Evolutionary conservation across 2,329 filamentous ascomycete species (phyloP).

Genomic region (Chaetomiaceae sp.): DNA sequence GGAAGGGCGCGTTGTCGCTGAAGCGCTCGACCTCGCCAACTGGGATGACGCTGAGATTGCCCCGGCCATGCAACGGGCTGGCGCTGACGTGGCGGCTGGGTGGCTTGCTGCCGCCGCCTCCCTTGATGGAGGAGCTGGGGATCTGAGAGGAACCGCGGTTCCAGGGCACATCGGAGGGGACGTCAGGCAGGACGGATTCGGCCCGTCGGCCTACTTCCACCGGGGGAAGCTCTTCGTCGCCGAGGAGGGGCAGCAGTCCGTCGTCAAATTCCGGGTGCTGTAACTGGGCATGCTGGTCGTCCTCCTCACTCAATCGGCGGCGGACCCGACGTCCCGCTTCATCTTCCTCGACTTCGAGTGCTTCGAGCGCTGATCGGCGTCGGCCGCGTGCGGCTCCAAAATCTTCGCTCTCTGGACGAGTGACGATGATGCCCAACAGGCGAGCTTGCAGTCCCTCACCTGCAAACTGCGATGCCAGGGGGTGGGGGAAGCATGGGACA

Average conservation of each 20-base stretch:
- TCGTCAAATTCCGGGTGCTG: constrained; percentile 4
- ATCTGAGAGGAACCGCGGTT: constrained; percentile 42
- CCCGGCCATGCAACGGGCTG: constrained; percentile 32
- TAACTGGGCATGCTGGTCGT: constrained; percentile 10
- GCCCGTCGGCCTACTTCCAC: constrained; percentile 65
- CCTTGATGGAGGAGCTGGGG: constrained; percentile 42
- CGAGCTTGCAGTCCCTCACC: constrained; percentile 38
- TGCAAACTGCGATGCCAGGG: constrained; percentile 41
- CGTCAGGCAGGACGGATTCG: constrained; percentile 59
- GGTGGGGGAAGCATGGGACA: constrained; percentile 32
- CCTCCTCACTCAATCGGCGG: constrained; percentile 17
- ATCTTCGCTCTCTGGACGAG: constrained; percentile 16
- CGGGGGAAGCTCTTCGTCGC: constrained; percentile 27
- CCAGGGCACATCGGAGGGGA: constrained; percentile 50
- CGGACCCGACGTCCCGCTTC: constrained; percentile 24
- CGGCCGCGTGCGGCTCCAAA: constrained; percentile 23
- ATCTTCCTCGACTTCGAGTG: constrained; percentile 35
- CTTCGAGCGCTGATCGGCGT: constrained; percentile 40
- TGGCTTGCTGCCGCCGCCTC: constrained; percentile 33
- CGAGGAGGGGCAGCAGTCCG: not conserved
- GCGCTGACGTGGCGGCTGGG: constrained; percentile 29
- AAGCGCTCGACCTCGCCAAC: constrained; percentile 39
- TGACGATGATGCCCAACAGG: constrained; percentile 30
- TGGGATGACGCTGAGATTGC: constrained; percentile 14
- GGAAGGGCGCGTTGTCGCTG: constrained; percentile 37